Evolutionary conservation across 208 protist species (phyloP).

Genomic region (Crithidia mellificae): DNA sequence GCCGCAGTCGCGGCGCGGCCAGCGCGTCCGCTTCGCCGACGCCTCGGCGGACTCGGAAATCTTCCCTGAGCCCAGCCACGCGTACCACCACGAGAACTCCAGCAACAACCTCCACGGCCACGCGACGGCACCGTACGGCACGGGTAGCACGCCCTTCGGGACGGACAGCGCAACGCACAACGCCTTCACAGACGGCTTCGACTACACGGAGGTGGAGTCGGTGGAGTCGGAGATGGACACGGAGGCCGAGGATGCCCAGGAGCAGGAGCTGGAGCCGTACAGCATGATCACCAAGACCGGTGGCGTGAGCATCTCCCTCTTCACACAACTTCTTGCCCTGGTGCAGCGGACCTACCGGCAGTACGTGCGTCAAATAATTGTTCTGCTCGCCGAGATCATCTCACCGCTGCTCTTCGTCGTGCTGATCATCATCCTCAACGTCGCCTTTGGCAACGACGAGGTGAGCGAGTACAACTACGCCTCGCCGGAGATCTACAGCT

Average conservation of each 20-base stretch:
- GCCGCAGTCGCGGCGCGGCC: neutral
- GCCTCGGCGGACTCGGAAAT: neutral
- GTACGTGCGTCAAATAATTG: constrained; percentile 27
- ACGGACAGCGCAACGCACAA: neutral
- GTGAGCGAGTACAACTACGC: constrained; percentile 14
- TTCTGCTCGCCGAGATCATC: constrained; percentile 43
- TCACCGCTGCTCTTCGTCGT: constrained; percentile 58
- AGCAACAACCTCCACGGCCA: too few species aligned
- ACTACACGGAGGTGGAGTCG: neutral
- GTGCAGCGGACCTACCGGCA: constrained; percentile 43
- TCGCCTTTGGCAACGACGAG: constrained; percentile 32
- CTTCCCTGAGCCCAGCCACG: neutral
- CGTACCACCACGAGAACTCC: too few species aligned
- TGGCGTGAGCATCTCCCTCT: constrained; percentile 4
- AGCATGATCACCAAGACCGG: constrained; percentile 23
- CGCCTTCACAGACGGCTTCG: neutral
- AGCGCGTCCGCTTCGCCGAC: constrained; percentile 12
- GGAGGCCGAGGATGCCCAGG: neutral
- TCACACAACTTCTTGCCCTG: constrained; percentile 39
- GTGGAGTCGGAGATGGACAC: neutral
- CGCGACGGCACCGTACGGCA: neutral
- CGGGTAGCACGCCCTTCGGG: neutral
- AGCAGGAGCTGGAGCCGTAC: constrained; percentile 23
- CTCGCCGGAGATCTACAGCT: too few species aligned
- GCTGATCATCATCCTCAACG: constrained; percentile 47